Base-by-base conservation (phyloP, 768 basidiomycete genomes). In the Suillus cothurnatus region DNA sequence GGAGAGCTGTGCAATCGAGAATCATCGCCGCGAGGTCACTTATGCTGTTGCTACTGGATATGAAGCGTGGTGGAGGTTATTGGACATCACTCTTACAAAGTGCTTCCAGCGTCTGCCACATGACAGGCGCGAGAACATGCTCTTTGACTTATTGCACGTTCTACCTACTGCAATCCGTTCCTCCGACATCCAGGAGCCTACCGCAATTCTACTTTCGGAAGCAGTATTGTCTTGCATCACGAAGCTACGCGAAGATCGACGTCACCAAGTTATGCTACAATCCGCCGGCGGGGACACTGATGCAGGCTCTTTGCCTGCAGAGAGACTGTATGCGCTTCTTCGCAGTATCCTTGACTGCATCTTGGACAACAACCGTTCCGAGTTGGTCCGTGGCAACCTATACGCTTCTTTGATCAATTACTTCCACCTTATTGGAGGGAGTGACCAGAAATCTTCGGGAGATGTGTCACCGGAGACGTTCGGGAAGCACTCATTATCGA, bases 381-480 rank as follows among this genome's bases (percentile, higher is more conserved):
- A 97, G 72, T 82, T 93, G 60, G 91, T 95, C 21, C 90, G 96
- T 31, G 97, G 97, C 8, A 98, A 99, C 73, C 81, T 98, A n/a
- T 99, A 97, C 75, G 94, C 94, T 4, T 82, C 93, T 6, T 80
- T 98, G 64, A 87, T 94, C 78, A 97, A 97, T 76, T 96, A 94
- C 72, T 79, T 97, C 49, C 90, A 95, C 71, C 84, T 97, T n/a
- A 69, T 78, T 19, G 75, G 73, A 26, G 52, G 68, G 34, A 70
- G 72, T 53, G 73, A 72, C 41, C 67, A 64, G 4, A 58, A 9
- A 19, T 45, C 39, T 4, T 71, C 67, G 1, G 63, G 39, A 28
- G 72, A 77, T 11, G 36, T 50, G 14, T 62, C 39, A n/a, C 39
- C 64, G 6, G 70, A 77, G 6, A 63, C 58, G 0, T 71, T 70